These are phyloP conservation scores for Suillus subaureus DNA, from an alignment of 768 basidiomycete species.

Conservation along the genomic window DNA sequence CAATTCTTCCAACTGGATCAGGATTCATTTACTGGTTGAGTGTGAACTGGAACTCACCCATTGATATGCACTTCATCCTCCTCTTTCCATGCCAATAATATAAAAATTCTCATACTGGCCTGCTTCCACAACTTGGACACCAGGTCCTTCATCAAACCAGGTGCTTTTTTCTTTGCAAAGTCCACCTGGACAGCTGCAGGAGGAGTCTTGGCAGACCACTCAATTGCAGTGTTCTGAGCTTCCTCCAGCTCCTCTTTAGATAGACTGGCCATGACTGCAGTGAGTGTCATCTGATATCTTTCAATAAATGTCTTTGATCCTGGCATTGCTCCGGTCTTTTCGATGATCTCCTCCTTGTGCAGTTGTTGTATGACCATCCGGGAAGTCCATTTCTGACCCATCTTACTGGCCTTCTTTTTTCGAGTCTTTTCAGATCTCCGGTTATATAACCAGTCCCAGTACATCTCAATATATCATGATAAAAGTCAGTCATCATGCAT, in stretches of 20 bases:
- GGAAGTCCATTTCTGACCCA: constrained; percentile 1
- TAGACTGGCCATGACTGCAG: neutral
- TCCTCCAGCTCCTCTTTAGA: constrained; percentile 5
- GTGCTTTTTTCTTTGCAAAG: constrained; percentile 5
- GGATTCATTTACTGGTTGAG: neutral
- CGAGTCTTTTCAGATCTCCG: neutral
- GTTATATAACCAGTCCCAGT: constrained; percentile 1
- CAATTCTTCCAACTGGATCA: neutral
- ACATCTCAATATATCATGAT: neutral
- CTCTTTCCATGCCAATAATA: neutral
- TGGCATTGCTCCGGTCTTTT: neutral
- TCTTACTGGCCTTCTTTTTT: neutral
- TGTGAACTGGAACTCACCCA: neutral
- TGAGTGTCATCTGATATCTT: neutral
- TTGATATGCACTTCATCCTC: neutral
- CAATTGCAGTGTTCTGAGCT: neutral
- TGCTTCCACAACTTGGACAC: constrained; percentile 5
- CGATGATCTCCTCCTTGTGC: neutral
- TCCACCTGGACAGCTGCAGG: neutral
- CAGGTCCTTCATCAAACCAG: neutral
- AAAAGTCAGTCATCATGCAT: neutral
- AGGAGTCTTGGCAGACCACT: constrained; percentile 6
- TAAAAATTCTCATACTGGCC: constrained; percentile 1
- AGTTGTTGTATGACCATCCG: neutral
- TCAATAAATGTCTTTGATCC: neutral